Evolutionary conservation across 495 filamentous ascomycete genomes (phyloP), one percentile per base, ranked within the genome.

Genomic region (Bacidia rubella): DNA sequence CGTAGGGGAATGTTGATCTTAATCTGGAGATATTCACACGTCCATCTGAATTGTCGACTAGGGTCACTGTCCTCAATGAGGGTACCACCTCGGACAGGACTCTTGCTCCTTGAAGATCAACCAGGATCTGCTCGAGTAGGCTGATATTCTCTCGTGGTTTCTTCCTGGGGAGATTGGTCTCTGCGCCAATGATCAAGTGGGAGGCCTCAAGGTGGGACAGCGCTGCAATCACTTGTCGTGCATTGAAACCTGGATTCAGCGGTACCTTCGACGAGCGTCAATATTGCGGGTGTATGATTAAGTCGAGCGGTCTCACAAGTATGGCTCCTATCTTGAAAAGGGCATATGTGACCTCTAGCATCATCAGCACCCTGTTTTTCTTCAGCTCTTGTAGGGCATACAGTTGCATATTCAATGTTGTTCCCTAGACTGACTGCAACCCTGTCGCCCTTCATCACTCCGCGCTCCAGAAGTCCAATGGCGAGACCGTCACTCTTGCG

Each of bases 301-400:
- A 11, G 17, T 2, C 0, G n/a, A 11, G 32, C 15, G 12, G 22
- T 56, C 71, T 44, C 66, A 84, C 90, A 52, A 96, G 70, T 46
- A 96, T 82, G 41, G 87, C 92, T 15, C 92, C 92, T 2, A 96
- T 74, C 65, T 98, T 96, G 66, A 92, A 94, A 20, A 94, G 56
- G 3, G 88, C 88, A 68, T 98, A 96, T 21, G 85, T 93, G 15
- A 78, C 66, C 64, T 82, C 51, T 15, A 22, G 5, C 2, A 20
- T 15, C 24, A 56, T 56, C 51, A 60, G 58, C 46, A 26, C 45
- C 54, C 55, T n/a, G 32, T 42, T 54, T n/a, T 12, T 19, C 7
- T 21, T 2, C 9, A 1, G 35, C n/a, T 21, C 5, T 45, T 40
- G 1, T 10, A 43, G 43, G 32, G 58, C 73, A 49, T 74, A 81